These are phyloP conservation scores for Penicillium egyptiacum DNA, from an alignment of 495 filamentous ascomycete genomes.

Conservation along the genomic window DNA sequence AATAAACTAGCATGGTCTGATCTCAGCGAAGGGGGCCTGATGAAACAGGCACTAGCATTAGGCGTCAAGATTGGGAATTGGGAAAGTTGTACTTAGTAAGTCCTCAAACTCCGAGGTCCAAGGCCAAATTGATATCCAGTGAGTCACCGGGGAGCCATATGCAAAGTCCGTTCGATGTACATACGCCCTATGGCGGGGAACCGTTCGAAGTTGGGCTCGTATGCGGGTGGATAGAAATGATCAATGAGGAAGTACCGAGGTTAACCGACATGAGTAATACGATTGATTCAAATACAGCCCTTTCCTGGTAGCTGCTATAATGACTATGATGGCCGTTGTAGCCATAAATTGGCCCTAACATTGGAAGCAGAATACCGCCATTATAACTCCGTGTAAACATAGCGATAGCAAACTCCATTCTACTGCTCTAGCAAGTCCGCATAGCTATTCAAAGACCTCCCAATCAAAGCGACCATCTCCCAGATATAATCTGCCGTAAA, in stretches of 20 bases:
- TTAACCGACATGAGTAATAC: background rate
- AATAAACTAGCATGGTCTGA: background rate
- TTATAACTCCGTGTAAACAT: background rate
- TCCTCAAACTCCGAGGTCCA: background rate
- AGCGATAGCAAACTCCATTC: background rate
- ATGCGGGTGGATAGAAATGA: background rate
- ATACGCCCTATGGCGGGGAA: constrained; percentile 1
- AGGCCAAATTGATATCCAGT: background rate
- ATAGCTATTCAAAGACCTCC: constrained; percentile 60
- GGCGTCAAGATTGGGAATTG: background rate
- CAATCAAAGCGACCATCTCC: constrained; percentile 65
- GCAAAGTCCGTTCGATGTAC: background rate
- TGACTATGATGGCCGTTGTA: background rate
- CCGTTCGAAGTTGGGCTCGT: background rate
- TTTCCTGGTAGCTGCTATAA: background rate
- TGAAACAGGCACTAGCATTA: background rate
- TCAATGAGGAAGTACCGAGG: background rate
- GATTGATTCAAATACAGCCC: background rate
- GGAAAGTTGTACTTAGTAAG: too few relatives aligned
- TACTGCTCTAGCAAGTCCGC: constrained; percentile 58
- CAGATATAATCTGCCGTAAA: constrained; percentile 69
- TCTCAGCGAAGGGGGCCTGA: background rate
- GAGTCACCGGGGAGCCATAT: background rate
- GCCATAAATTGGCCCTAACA: background rate
- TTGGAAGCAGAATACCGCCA: background rate